These are phyloP conservation scores for Jimgerdemannia lactiflua DNA, from an alignment of 192 early-diverging fungal genomes.

Conservation along the genomic window DNA sequence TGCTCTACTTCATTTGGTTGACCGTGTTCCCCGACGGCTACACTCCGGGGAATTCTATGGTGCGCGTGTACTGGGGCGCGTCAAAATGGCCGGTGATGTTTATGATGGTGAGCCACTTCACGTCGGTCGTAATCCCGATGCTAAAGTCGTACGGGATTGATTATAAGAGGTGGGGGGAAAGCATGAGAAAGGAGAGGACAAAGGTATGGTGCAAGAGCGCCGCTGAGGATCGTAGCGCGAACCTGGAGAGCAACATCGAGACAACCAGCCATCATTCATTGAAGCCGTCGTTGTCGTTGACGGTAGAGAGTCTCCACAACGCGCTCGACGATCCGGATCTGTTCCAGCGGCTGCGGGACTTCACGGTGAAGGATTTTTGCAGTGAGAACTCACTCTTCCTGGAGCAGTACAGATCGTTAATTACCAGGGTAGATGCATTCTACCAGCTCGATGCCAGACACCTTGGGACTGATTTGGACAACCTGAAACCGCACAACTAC, in stretches of 20 bases:
- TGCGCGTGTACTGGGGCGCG: neutral
- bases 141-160: neutral
- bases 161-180: neutral
- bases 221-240: neutral
- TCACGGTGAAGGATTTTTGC: neutral
- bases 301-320: neutral
- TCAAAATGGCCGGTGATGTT: neutral
- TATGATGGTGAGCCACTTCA: neutral
- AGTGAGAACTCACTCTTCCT: neutral
- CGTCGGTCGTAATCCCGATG: neutral
- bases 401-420: neutral
- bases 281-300: neutral
- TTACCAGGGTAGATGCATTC: neutral
- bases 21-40: neutral
- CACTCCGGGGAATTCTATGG: neutral
- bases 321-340: neutral
- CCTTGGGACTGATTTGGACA: too few relatives aligned
- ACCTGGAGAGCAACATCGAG: neutral
- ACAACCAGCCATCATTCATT: neutral
- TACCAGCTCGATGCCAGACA: neutral
- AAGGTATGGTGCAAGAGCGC: neutral
- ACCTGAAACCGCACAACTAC: too few relatives aligned
- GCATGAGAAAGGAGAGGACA: neutral
- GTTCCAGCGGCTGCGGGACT: neutral
- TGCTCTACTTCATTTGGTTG: neutral